Percentiles rank a stretch among this genome's conserved stretches.
Evolutionary conservation across 1,284 basidiomycete genomes (phyloP).

Genomic region (Austroboletus olivaceoglutinosus): DNA sequence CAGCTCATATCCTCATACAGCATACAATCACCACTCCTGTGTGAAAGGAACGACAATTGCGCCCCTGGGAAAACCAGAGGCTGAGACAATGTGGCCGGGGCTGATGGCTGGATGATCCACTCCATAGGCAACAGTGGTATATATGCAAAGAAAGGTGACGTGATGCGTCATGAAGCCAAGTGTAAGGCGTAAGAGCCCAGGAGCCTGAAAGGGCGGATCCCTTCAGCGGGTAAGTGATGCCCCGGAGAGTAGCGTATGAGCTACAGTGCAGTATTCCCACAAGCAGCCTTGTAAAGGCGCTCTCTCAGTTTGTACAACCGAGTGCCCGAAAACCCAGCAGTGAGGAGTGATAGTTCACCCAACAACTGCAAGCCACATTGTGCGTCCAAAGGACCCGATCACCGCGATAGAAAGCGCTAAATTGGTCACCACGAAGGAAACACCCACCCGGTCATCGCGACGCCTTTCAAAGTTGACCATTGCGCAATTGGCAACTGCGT

Average conservation of each 20-base stretch:
- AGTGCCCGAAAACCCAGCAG: not conserved
- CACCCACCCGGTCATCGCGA: slow-evolving; percentile 34
- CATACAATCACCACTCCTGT: slow-evolving; percentile 2
- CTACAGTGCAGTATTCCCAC: slow-evolving; percentile 4
- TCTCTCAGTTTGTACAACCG: not conserved
- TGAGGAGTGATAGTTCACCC: no score
- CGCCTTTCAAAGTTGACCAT: slow-evolving; percentile 33
- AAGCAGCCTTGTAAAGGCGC: not conserved
- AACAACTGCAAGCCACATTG: slow-evolving; percentile 3
- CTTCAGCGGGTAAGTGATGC: no score
- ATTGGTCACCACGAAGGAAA: not conserved
- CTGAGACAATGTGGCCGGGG: slow-evolving; percentile 2
- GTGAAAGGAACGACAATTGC: not conserved
- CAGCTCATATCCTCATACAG: slow-evolving; percentile 23
- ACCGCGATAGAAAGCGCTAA: slow-evolving; percentile 23
- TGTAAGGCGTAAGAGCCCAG: no score
- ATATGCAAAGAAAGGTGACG: not conserved
- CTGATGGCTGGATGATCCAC: not conserved
- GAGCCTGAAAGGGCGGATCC: no score
- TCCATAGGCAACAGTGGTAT: not conserved
- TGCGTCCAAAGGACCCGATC: slow-evolving; percentile 16
- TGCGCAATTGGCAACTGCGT: slow-evolving; percentile 31
- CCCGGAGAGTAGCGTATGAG: not conserved
- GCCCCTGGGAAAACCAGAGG: slow-evolving; percentile 11
- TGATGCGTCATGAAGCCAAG: no score